Conservation (phyloP, 1,284 basidiomycete genomes). For the Trametes pubescens region DNA sequence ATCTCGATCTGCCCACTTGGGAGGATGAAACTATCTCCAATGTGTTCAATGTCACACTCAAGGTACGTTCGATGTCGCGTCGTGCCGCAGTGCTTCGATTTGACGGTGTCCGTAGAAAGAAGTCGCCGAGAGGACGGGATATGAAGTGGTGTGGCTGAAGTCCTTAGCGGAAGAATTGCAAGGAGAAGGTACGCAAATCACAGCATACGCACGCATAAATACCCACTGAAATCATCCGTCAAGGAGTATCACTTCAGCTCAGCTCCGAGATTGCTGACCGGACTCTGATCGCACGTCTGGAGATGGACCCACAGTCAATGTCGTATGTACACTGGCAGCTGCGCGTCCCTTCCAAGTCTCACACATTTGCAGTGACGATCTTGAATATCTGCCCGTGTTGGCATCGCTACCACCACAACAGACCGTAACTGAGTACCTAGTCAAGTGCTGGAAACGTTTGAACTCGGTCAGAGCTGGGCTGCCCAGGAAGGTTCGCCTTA, state of each 20-base stretch:
- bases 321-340: slow-evolving; percentile 57
- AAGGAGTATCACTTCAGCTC: slow-evolving; percentile 42
- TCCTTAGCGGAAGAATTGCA: slow-evolving; percentile 75
- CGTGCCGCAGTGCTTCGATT: not conserved
- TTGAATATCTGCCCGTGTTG: slow-evolving; percentile 81
- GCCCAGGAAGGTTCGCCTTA: slow-evolving; percentile 61
- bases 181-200: slow-evolving; percentile 65
- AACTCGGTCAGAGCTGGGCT: slow-evolving; percentile 65
- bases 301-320: slow-evolving; percentile 79
- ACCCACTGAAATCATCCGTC: not conserved
- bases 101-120: slow-evolving; percentile 56
- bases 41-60: slow-evolving; percentile 83
- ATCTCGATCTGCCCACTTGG: slow-evolving; percentile 73
- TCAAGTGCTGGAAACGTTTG: slow-evolving; percentile 90
- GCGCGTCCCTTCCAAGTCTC: not conserved
- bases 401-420: slow-evolving; percentile 81
- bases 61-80: slow-evolving; percentile 56
- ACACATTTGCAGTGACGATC: slow-evolving; percentile 69
- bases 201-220: not conserved
- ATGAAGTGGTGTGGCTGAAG: slow-evolving; percentile 88
- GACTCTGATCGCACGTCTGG: slow-evolving; percentile 87
- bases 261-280: slow-evolving; percentile 75
- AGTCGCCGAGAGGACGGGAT: slow-evolving; percentile 73
- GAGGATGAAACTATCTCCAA: slow-evolving; percentile 72
- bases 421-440: slow-evolving; percentile 91